These are phyloP conservation scores for Bacidia rubella DNA, from an alignment of 495 filamentous ascomycete genomes.

Conservation along the genomic window DNA sequence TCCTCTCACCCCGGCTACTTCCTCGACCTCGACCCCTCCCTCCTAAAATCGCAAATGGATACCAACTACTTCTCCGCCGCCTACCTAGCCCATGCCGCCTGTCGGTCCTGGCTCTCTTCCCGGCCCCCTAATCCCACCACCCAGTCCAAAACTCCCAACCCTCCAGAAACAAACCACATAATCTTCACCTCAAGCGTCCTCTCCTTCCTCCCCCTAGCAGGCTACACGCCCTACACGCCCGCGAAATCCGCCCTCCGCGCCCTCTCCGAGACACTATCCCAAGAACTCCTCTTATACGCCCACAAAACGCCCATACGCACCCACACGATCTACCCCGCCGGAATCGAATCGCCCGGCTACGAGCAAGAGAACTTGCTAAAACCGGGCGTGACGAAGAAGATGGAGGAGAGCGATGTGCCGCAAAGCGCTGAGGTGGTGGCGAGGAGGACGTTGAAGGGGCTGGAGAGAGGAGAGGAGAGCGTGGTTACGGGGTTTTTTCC, in stretches of 20 bases:
- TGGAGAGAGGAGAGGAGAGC: slow-evolving; percentile 71
- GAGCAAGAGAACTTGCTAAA: slow-evolving; percentile 70
- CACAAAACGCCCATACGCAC: slow-evolving; percentile 44
- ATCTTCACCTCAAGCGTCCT: slow-evolving; percentile 74
- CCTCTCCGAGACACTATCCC: slow-evolving; percentile 66
- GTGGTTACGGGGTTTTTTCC: slow-evolving; percentile 54
- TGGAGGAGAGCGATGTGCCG: slow-evolving; percentile 70
- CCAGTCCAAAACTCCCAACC: slow-evolving; percentile 18
- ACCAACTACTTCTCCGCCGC: slow-evolving; percentile 84
- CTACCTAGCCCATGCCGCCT: slow-evolving; percentile 62
- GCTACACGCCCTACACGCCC: slow-evolving; percentile 79
- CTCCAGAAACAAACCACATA: slow-evolving; percentile 41
- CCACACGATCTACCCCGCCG: slow-evolving; percentile 74
- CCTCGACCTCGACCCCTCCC: slow-evolving; percentile 50
- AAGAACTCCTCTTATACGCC: slow-evolving; percentile 73
- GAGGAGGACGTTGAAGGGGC: slow-evolving; percentile 45
- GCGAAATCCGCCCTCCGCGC: slow-evolving; percentile 75
- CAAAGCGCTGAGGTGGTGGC: slow-evolving; percentile 73
- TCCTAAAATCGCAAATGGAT: slow-evolving; percentile 68
- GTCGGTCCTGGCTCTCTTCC: slow-evolving; percentile 36
- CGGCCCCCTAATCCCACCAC: slow-evolving; percentile 16
- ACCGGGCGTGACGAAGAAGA: slow-evolving; percentile 61
- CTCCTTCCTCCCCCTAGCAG: slow-evolving; percentile 62
- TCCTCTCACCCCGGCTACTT: slow-evolving; percentile 64
- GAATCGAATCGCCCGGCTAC: slow-evolving; percentile 61